Conservation (phyloP, 768 basidiomycete species). For the Boletales sp. region DNA sequence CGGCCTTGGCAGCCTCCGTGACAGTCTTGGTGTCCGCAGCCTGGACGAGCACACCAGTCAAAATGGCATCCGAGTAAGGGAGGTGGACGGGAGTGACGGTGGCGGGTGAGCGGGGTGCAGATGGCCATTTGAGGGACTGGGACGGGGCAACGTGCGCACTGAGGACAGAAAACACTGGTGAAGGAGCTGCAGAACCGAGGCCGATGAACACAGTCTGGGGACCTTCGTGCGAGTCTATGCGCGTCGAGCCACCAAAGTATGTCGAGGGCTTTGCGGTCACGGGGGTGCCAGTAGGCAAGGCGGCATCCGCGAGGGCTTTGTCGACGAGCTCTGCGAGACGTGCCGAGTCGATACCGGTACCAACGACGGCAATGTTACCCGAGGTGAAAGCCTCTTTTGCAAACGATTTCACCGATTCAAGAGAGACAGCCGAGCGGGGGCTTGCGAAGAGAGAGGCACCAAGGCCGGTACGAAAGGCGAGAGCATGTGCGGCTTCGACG, state of each 20-base stretch:
- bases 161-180: constrained; percentile 76
- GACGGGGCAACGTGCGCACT: constrained; percentile 75
- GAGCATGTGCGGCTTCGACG: constrained; percentile 80
- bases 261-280: constrained; percentile 26
- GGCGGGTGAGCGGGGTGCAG: constrained; percentile 53
- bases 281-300: constrained; percentile 36
- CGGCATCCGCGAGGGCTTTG: constrained; percentile 50
- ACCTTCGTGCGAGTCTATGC: constrained; percentile 60
- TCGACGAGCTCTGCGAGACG: constrained; percentile 69
- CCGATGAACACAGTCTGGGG: constrained; percentile 83
- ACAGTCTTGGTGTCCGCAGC: constrained; percentile 61
- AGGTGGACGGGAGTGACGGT: constrained; percentile 73
- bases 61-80: constrained; percentile 87
- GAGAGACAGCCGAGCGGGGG: constrained; percentile 58
- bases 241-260: constrained; percentile 86
- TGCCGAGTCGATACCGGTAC: constrained; percentile 77
- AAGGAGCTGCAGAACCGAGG: constrained; percentile 67
- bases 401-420: constrained; percentile 68
- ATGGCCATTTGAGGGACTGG: constrained; percentile 83
- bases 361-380: constrained; percentile 81
- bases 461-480: constrained; percentile 94
- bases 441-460: constrained; percentile 86
- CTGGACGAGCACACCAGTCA: constrained; percentile 81
- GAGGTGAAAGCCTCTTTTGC: constrained; percentile 72
- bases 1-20: constrained; percentile 64